These are phyloP conservation scores for Lobosporangium transversale DNA, from an alignment of 192 early-diverging fungal genomes.

Conservation along the genomic window DNA sequence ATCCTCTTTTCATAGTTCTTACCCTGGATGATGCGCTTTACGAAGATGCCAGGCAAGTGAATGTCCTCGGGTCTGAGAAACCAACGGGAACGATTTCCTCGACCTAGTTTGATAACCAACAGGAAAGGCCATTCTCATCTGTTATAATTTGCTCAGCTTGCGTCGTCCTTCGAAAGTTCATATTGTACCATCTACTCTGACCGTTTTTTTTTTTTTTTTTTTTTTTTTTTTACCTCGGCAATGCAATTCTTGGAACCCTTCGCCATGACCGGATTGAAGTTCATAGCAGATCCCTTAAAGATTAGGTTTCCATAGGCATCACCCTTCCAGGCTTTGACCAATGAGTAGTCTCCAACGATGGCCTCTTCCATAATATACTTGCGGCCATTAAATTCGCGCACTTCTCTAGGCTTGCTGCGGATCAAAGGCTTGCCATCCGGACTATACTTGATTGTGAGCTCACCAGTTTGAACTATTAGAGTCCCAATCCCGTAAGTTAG, in stretches of 20 bases:
- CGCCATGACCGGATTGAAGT: conserved; percentile 84
- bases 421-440: conserved; percentile 64
- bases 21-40: conserved; percentile 77
- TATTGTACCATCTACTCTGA: not conserved
- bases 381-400: conserved; percentile 67
- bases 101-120: conserved; percentile 44
- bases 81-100: conserved; percentile 83
- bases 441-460: conserved; percentile 77
- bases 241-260: conserved; percentile 80
- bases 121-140: not conserved
- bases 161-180: too few species aligned
- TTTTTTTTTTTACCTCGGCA: conserved; percentile 62
- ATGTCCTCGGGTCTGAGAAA: conserved; percentile 72
- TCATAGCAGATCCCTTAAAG: conserved; percentile 77
- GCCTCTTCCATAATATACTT: conserved; percentile 83
- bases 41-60: conserved; percentile 78
- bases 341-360: conserved; percentile 76
- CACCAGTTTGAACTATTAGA: conserved; percentile 69
- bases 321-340: conserved; percentile 88
- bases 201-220: not conserved
- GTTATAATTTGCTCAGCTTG: not conserved
- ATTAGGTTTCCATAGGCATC: conserved; percentile 80
- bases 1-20: conserved; percentile 79
- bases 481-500: too few species aligned
- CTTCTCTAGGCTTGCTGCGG: conserved; percentile 71